Percentiles rank a stretch among this genome's conserved stretches.
Evolutionary conservation across 2,329 filamentous ascomycete genomes (phyloP).

Genomic region (Aureobasidium sp.): DNA sequence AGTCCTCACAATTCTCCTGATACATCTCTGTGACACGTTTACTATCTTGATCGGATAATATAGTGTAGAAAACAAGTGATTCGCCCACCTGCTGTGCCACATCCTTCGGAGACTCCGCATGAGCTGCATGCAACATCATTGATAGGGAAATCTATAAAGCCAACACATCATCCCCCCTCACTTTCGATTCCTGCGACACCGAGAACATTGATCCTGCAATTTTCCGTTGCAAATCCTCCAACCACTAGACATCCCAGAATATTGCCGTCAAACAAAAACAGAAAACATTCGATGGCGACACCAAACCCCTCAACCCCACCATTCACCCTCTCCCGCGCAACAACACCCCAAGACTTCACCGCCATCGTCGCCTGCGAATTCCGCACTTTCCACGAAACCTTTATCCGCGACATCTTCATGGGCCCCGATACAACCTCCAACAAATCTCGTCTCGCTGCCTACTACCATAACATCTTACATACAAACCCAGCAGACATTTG

Average conservation of each 20-base stretch:
- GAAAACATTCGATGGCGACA: neutral
- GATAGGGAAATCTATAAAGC: neutral
- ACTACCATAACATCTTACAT: slow-evolving; percentile 18
- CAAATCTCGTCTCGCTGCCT: slow-evolving; percentile 13
- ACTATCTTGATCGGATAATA: no score
- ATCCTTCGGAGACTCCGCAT: neutral
- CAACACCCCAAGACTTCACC: neutral
- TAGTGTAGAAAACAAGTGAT: no score
- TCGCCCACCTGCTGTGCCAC: neutral
- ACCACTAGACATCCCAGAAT: no score
- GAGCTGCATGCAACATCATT: neutral
- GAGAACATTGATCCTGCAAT: neutral
- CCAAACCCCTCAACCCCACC: neutral
- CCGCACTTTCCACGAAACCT: slow-evolving; percentile 1
- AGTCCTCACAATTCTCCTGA: no score
- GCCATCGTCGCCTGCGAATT: slow-evolving; percentile 10
- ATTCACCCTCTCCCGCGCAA: slow-evolving; percentile 6
- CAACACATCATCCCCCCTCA: neutral
- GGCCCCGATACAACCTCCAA: slow-evolving; percentile 19
- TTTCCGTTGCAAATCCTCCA: no score
- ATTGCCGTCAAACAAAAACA: neutral
- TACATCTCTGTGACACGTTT: no score
- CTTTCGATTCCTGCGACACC: neutral
- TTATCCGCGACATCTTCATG: slow-evolving; percentile 20
- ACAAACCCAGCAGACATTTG: slow-evolving; percentile 24